These are phyloP conservation scores for Ustilago lituana DNA, from an alignment of 1,284 basidiomycete species.

Conservation along the genomic window DNA sequence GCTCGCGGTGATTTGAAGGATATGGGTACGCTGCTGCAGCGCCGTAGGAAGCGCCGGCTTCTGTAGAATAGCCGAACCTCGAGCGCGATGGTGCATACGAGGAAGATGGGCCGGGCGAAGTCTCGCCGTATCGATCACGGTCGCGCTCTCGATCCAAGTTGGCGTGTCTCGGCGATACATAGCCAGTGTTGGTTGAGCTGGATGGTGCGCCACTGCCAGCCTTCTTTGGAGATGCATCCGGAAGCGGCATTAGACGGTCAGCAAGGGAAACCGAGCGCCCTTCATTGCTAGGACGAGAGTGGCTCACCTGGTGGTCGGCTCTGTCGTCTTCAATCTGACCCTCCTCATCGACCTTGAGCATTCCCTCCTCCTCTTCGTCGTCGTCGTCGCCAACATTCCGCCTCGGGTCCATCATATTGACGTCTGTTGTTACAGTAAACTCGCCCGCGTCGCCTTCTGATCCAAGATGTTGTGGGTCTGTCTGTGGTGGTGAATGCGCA, in stretches of 20 bases:
- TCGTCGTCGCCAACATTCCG: conserved; percentile 16
- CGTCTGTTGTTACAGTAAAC: conserved; percentile 1
- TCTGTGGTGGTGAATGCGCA: neutral
- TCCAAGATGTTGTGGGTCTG: neutral
- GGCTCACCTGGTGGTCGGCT: conserved; percentile 36
- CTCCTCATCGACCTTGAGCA: conserved; percentile 47
- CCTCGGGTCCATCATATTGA: conserved; percentile 7
- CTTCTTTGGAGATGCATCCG: conserved; percentile 18
- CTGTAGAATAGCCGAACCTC: conserved; percentile 24
- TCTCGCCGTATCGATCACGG: conserved; percentile 32
- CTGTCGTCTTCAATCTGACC: conserved; percentile 47
- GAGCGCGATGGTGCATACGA: conserved; percentile 30
- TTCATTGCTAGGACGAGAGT: conserved; percentile 18
- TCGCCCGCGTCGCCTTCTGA: conserved; percentile 1
- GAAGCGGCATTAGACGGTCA: conserved; percentile 33
- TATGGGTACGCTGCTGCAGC: conserved; percentile 33
- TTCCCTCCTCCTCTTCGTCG: conserved; percentile 50
- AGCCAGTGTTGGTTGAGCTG: conserved; percentile 13
- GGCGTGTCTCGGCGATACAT: conserved; percentile 27
- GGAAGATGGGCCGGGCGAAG: conserved; percentile 36
- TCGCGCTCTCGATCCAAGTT: conserved; percentile 34
- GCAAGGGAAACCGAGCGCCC: conserved; percentile 24
- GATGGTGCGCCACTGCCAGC: conserved; percentile 11
- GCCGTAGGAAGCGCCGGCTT: conserved; percentile 17
- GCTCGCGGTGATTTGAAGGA: conserved; percentile 24